A percentile compares a stretch with the other conserved stretches of the same genome.
Evolutionary conservation across 2,329 filamentous ascomycete species (phyloP).

Genomic region (Aspergillus terreus): DNA sequence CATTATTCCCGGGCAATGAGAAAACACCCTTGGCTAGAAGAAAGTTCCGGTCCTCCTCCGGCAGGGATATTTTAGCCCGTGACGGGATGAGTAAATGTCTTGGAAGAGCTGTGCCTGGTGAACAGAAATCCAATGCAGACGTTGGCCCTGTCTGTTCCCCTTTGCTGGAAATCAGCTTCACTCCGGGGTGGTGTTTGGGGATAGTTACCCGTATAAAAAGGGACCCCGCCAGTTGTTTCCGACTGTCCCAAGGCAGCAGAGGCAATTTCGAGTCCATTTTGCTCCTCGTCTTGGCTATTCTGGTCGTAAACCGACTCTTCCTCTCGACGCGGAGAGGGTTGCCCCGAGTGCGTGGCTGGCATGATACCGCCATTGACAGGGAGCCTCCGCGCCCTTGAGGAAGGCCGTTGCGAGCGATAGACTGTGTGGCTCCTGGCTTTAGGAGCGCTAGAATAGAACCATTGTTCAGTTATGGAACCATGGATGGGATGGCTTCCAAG

Average conservation of each 20-base stretch:
- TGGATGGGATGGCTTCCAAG: not conserved
- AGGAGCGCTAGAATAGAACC: too few species aligned
- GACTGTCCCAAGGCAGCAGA: constrained; percentile 14
- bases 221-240: constrained; percentile 11
- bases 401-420: too few species aligned
- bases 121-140: too few species aligned
- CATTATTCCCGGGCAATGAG: constrained; percentile 24
- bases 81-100: too few species aligned
- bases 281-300: constrained; percentile 16
- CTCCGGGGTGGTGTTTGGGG: too few species aligned
- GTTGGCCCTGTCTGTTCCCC: too few species aligned
- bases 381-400: too few species aligned
- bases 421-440: too few species aligned
- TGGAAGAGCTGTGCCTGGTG: too few species aligned
- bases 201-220: constrained; percentile 10
- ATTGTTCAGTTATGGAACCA: not conserved
- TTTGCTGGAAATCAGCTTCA: too few species aligned
- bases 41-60: constrained; percentile 9
- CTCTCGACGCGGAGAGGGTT: not conserved
- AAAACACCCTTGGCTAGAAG: constrained; percentile 27
- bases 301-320: not conserved
- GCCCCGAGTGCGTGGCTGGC: not conserved
- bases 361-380: too few species aligned
- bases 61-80: constrained; percentile 23
- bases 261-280: constrained; percentile 20